Percentiles rank a stretch among this genome's conserved stretches.
Evolutionary conservation across 441 rosid genomes (phyloP).

Genomic region (Theobroma grandiflorum): DNA sequence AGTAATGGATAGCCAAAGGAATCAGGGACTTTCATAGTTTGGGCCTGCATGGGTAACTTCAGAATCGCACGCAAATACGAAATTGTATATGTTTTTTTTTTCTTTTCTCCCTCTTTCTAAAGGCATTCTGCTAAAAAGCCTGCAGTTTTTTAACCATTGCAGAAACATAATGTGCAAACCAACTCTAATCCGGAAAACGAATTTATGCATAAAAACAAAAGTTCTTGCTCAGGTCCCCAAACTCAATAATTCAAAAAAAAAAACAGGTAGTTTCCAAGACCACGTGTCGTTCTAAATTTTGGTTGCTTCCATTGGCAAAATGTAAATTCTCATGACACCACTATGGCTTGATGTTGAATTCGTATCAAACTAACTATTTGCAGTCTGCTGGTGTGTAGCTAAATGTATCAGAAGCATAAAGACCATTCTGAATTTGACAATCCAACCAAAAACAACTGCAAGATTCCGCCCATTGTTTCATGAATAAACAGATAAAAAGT

Average conservation of each 20-base stretch:
- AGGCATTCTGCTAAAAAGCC: slow-evolving; percentile 21
- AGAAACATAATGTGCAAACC: slow-evolving; percentile 14
- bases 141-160: slow-evolving; percentile 14
- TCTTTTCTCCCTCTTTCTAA: not conserved
- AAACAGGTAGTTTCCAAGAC: not conserved
- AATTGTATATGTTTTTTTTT: not conserved
- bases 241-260: slow-evolving; percentile 6
- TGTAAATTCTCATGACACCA: not conserved
- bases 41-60: not conserved
- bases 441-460: not conserved
- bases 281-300: not conserved
- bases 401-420: too few species aligned
- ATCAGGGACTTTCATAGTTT: not conserved
- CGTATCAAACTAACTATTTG: not conserved
- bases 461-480: not conserved
- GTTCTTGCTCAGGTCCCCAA: slow-evolving; percentile 29
- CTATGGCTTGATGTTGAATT: not conserved
- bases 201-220: slow-evolving; percentile 1
- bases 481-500: not conserved
- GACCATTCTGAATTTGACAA: not conserved
- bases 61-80: not conserved
- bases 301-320: not conserved
- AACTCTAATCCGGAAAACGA: slow-evolving; percentile 11
- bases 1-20: not conserved
- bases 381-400: not conserved